Conservation (phyloP, 805 yeast species). For the Nakazawaea laoshanensis region DNA sequence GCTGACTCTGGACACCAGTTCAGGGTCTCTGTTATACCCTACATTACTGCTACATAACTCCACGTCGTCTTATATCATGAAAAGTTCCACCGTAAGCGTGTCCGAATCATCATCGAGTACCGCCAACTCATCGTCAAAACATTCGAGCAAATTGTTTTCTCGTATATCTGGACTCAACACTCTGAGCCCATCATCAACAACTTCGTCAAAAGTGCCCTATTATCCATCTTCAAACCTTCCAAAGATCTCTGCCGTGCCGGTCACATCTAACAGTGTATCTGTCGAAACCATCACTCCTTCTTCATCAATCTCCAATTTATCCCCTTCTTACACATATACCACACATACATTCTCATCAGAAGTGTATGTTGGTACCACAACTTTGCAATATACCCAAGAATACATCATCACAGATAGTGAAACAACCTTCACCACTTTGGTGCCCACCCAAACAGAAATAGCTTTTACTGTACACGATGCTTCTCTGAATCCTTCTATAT, state of each 20-base stretch:
- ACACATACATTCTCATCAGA: too few species aligned
- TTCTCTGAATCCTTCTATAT: constrained; percentile 1
- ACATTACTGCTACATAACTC: too few species aligned
- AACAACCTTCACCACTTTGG: constrained; percentile 10
- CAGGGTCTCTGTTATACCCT: too few species aligned
- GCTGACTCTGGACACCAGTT: too few species aligned
- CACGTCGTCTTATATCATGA: too few species aligned
- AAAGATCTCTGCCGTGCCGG: constrained; percentile 1
- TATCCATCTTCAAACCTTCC: constrained; percentile 8
- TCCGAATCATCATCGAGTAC: neutral
- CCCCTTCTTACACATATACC: too few species aligned
- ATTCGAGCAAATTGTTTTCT: neutral
- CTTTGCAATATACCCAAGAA: constrained; percentile 8
- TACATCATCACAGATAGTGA: constrained; percentile 10
- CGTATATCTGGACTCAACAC: neutral
- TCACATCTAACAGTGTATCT: too few species aligned
- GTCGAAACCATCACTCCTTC: too few species aligned
- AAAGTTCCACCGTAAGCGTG: too few species aligned
- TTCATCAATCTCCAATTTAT: too few species aligned
- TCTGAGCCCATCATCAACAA: neutral
- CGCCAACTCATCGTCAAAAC: neutral
- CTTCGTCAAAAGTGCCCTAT: constrained; percentile 2
- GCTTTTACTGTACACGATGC: constrained; percentile 6
- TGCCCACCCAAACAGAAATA: constrained; percentile 8
- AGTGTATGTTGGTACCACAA: too few species aligned